Conservation (phyloP, 768 basidiomycete species). For the Boletus speciosus region DNA sequence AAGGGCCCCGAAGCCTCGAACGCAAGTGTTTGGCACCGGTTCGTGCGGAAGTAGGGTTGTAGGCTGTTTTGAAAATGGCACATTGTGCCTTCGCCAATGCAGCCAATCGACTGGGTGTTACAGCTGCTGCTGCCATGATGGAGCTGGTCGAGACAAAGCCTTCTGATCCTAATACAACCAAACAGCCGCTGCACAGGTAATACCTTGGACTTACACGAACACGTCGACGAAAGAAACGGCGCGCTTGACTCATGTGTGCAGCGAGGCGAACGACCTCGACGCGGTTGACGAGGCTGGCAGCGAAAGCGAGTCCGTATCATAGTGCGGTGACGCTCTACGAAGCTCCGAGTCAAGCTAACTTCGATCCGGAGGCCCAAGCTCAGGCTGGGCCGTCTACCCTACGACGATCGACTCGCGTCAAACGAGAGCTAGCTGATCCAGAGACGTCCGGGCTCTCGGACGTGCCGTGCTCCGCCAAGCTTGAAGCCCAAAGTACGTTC, state of each 20-base stretch:
- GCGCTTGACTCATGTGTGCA: conserved; percentile 17
- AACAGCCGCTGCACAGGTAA: too few species aligned
- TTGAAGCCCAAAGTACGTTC: neutral
- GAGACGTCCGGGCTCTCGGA: neutral
- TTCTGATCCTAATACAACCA: too few species aligned
- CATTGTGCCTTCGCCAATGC: conserved; percentile 37
- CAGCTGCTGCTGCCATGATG: conserved; percentile 32
- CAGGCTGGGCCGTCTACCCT: conserved; percentile 16
- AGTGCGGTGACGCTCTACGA: conserved; percentile 42
- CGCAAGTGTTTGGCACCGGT: conserved; percentile 93
- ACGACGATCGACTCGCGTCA: conserved; percentile 30
- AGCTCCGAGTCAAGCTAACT: neutral
- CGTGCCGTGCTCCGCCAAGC: neutral
- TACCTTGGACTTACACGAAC: neutral
- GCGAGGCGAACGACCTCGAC: conserved; percentile 26
- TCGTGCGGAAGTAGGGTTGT: conserved; percentile 62
- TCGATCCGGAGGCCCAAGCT: neutral
- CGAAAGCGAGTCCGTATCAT: conserved; percentile 44
- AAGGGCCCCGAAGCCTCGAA: conserved; percentile 74
- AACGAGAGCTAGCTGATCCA: conserved; percentile 17
- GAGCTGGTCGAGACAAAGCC: neutral
- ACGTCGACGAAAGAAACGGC: neutral
- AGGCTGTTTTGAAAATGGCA: conserved; percentile 79
- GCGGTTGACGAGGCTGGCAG: conserved; percentile 33
- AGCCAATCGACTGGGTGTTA: conserved; percentile 17